Evolutionary conservation across 208 protist genomes (phyloP).

Genomic region (Crithidia brevicula): DNA sequence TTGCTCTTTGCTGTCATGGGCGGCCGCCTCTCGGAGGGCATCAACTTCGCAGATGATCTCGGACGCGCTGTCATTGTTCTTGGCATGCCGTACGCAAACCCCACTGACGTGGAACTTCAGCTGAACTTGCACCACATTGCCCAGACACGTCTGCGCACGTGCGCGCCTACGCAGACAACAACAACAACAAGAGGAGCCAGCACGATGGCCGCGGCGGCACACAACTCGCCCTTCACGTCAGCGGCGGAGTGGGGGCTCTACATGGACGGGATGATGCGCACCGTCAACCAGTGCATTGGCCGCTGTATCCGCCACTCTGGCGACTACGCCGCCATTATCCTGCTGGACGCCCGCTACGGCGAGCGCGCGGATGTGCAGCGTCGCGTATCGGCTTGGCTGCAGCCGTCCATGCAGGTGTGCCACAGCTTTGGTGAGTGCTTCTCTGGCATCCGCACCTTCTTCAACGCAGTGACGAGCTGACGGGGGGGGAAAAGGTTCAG

Average conservation of each 20-base stretch:
- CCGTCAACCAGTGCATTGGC: conserved; percentile 97
- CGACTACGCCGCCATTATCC: conserved; percentile 95
- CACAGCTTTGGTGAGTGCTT: conserved; percentile 77
- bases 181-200: background rate
- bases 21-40: conserved; percentile 97
- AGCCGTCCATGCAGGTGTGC: conserved; percentile 54
- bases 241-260: conserved; percentile 77
- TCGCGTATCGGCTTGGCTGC: conserved; percentile 65
- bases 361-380: conserved; percentile 53
- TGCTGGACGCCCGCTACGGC: conserved; percentile 92
- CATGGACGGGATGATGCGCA: conserved; percentile 95
- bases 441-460: conserved; percentile 66
- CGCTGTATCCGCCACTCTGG: conserved; percentile 93
- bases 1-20: conserved; percentile 95
- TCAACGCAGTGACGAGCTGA: conserved; percentile 19
- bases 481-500: background rate
- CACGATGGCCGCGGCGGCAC: background rate
- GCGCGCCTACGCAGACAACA: background rate
- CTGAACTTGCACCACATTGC: conserved; percentile 87
- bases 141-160: conserved; percentile 20
- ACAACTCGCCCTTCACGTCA: conserved; percentile 32
- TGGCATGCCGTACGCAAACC: conserved; percentile 96
- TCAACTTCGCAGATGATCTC: conserved; percentile 98
- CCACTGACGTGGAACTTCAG: conserved; percentile 85
- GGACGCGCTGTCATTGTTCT: conserved; percentile 95